phyloP scores from a whole-genome alignment of 1,284 basidiomycete genomes.

The Trichosporon sp. region DNA sequence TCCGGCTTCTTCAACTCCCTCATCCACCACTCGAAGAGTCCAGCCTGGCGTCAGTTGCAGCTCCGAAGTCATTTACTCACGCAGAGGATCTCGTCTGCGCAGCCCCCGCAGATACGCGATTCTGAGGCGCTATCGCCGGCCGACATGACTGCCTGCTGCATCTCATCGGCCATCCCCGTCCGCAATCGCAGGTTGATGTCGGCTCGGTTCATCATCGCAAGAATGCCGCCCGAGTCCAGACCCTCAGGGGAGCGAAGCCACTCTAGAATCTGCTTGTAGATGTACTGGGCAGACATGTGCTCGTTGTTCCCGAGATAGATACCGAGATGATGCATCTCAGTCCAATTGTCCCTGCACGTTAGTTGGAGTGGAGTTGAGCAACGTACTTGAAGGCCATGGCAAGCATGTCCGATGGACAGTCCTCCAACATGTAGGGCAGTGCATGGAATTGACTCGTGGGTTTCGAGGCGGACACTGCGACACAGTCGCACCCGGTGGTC shows the following conservation, averaged over 20 bases:
- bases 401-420: conserved; percentile 34
- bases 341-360: conserved; percentile 36
- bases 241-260: conserved; percentile 34
- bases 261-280: conserved; percentile 29
- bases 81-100: conserved; percentile 35
- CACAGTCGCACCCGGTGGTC: conserved; percentile 29
- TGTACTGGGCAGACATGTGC: background rate
- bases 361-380: background rate
- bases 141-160: conserved; percentile 32
- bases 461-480: conserved; percentile 26
- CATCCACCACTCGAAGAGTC: conserved; percentile 39
- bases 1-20: conserved; percentile 35
- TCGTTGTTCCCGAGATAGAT: conserved; percentile 24
- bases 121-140: conserved; percentile 23
- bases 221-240: conserved; percentile 30
- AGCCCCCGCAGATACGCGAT: conserved; percentile 32
- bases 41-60: conserved; percentile 28
- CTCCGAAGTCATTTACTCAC: conserved; percentile 20
- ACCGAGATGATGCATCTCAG: conserved; percentile 33
- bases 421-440: conserved; percentile 31
- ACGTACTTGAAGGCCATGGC: conserved; percentile 35
- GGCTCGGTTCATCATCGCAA: conserved; percentile 35
- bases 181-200: conserved; percentile 34
- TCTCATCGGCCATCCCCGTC: conserved; percentile 34
- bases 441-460: conserved; percentile 26